Evolutionary conservation across 768 basidiomycete genomes (phyloP), one percentile per base, ranked within the genome.

Genomic region (Amanita rimosa): DNA sequence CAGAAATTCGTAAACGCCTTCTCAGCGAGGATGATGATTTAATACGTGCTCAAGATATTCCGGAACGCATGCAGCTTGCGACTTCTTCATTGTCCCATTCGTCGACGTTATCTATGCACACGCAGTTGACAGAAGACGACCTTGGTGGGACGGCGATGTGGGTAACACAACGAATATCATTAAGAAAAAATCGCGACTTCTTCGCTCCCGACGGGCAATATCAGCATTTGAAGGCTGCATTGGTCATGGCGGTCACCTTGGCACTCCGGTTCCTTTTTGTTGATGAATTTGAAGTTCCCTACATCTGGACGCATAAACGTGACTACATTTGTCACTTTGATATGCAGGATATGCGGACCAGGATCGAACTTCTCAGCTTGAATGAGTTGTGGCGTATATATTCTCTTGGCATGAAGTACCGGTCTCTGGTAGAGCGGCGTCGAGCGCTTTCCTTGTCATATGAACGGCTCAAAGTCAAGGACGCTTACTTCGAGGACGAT

Each of bases 11-110:
- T 45, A 84, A 83, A 52, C 78, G 88, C 35, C 73, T 90, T 71
- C 70, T 98, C 24, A 95, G 92, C 3, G 91, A 93, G 54, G 91
- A 90, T 50, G 96, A 99, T 63, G 89, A 95, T 58, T 70, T 90
- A 40, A 94, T 99, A 53, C 84, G 94, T 40, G 80, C 76, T 14
- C 80, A 78, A 60, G 96, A 98, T 65, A 79, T 89, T 33, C 96
- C 96, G 1, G 96, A 99, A 62, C 85, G 96, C 42, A 92, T 94
- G 85, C 93, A 95, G 62, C 75, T 98, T 16, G 79, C 83, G 11
- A 85, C 81, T 17, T 90, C 87, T 17, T 85, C 91, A 0, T 66
- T 96, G n/a, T 88, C 88, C 1, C 63, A 69, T 24, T 74, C 73
- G 21, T 72, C 85, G 2, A 75, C 74, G 3, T 65, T 83, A 43